phyloP scores from a whole-genome alignment of 345 rosid species.

The Gossypium thurberi region DNA sequence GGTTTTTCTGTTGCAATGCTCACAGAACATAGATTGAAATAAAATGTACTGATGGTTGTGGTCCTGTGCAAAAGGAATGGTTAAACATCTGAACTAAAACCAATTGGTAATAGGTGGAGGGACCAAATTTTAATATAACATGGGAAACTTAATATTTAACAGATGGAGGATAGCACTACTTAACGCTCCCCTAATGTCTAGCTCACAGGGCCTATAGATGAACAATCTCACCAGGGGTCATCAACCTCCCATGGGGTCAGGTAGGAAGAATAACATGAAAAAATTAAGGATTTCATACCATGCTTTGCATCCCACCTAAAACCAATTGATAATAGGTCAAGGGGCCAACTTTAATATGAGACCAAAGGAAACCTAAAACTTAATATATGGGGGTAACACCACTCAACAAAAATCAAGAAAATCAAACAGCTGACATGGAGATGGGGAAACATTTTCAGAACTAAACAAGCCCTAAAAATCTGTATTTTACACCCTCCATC shows the following conservation, averaged over 20 bases:
- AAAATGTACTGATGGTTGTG: not conserved
- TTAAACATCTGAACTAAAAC: not conserved
- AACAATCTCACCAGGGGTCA: not conserved
- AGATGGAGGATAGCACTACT: not conserved
- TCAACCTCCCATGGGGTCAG: not conserved
- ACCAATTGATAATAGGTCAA: not conserved
- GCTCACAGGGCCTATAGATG: not conserved
- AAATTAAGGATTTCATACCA: not conserved
- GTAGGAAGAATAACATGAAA: not conserved
- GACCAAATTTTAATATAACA: not conserved
- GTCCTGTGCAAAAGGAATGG: no score
- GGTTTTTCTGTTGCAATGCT: not conserved
- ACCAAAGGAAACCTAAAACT: not conserved
- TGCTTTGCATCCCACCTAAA: not conserved
- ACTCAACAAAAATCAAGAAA: not conserved
- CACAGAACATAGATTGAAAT: not conserved
- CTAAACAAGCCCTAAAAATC: not conserved
- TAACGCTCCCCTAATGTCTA: no score
- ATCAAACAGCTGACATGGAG: not conserved
- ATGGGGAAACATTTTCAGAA: not conserved
- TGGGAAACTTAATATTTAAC: not conserved
- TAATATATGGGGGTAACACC: not conserved
- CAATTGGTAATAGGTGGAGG: not conserved
- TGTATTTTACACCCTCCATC: not conserved
- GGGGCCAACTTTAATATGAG: not conserved